Conservation (phyloP, 306 rosid genomes). For the Alnus rubra region DNA sequence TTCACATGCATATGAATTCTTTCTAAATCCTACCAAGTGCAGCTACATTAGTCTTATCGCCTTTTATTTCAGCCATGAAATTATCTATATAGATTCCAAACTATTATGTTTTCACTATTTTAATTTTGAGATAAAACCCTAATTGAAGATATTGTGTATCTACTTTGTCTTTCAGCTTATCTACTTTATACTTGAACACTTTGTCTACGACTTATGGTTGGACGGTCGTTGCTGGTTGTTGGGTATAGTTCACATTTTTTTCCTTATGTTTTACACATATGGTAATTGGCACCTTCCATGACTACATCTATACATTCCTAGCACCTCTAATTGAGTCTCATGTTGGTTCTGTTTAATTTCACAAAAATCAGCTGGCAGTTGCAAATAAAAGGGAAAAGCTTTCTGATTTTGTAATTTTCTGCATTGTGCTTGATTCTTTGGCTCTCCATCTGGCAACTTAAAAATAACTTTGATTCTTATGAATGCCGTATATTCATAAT, state of each 20-base stretch:
- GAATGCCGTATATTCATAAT: background rate
- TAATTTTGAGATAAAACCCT: background rate
- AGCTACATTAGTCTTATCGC: background rate
- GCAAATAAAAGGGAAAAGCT: background rate
- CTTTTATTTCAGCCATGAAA: background rate
- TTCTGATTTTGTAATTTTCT: background rate
- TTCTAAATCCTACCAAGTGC: background rate
- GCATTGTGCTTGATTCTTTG: background rate
- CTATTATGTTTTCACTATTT: background rate
- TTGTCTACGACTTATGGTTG: background rate
- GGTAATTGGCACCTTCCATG: background rate
- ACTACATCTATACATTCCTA: background rate
- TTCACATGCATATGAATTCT: background rate
- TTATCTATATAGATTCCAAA: background rate
- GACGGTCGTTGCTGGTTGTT: background rate
- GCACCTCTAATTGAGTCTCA: background rate
- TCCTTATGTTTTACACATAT: too few relatives aligned
- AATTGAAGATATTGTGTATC: background rate
- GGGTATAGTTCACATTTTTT: background rate
- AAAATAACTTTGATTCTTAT: background rate
- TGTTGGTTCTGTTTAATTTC: background rate
- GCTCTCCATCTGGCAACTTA: background rate
- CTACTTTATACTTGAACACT: background rate
- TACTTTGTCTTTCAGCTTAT: background rate
- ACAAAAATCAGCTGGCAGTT: background rate